Base-by-base conservation (phyloP, 148 eudicot species). In the Silene uniflora region DNA sequence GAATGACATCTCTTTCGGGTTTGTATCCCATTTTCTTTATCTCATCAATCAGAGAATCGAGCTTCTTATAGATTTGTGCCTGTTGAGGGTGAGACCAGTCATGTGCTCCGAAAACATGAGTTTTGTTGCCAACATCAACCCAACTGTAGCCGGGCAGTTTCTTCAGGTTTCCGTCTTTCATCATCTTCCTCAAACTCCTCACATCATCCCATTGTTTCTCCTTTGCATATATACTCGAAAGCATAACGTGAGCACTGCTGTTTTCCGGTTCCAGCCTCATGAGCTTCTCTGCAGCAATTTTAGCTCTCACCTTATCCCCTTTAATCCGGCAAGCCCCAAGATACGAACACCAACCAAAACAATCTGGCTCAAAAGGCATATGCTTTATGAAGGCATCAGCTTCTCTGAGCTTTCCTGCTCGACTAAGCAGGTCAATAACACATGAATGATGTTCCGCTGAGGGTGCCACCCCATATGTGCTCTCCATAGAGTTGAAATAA, bases 281-380 rank as follows among this genome's bases (percentile, higher is more conserved):
- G 61, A 85, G 82, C 67, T 78, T 73, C 58, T 77, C 74, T 29
- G 84, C 84, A 5, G 86, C 88, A 47, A 77, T 24, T 71, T 81
- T 73, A n/a, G 88, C 92, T 64, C 86, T 72, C 61, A 78, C 79
- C 74, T 59, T 72, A 24, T 86, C 85, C 47, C 84, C 79, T 44
- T 76, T 81, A 23, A 66, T 78, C 77, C 78, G 80, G 70, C 89
- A 89, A 35, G 85, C 88, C 29, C 75, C 86, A 16, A 89, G 87
- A 73, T 82, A 86, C 49, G 89, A 86, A 76, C 84, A 81, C 88
- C 89, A 85, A 12, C 82, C 86, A 66, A 81, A 84, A 62, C 86
- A 83, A 76, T 83, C 85, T 75, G 89, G 92, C 77, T 83, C 86
- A 69, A 85, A 81, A 10, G 92, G 90, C 92, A 89, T 89, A 19